Evolutionary conservation across 2,329 filamentous ascomycete species (phyloP).

Genomic region (Claviceps fusiformis): DNA sequence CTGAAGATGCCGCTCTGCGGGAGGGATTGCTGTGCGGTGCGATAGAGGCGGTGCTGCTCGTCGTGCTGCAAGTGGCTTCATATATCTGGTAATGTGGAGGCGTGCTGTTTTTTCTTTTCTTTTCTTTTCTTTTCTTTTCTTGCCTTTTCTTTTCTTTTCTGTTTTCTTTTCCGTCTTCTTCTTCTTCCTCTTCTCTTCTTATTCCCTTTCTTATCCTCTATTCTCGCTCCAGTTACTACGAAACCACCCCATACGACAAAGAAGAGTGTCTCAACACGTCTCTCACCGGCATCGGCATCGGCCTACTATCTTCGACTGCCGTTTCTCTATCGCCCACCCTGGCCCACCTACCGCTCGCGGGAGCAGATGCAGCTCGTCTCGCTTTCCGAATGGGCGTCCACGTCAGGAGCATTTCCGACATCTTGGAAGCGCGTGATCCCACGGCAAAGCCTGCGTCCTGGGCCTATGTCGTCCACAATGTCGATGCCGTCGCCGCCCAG

Average conservation of each 20-base stretch:
- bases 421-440: slow-evolving; percentile 23
- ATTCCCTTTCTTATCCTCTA: background rate
- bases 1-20: slow-evolving; percentile 21
- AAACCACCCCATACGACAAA: background rate
- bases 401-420: slow-evolving; percentile 27
- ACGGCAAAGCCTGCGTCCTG: slow-evolving; percentile 18
- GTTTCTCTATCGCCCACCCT: slow-evolving; percentile 25
- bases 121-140: background rate
- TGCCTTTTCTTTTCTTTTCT: background rate
- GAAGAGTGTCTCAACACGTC: background rate
- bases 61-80: slow-evolving; percentile 24
- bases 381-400: slow-evolving; percentile 33
- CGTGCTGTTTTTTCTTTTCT: background rate
- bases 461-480: slow-evolving; percentile 27
- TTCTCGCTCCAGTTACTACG: background rate
- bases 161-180: background rate
- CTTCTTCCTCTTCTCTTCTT: background rate
- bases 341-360: slow-evolving; percentile 24
- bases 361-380: slow-evolving; percentile 25
- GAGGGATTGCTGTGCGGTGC: slow-evolving; percentile 27
- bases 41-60: slow-evolving; percentile 30
- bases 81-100: slow-evolving; percentile 26
- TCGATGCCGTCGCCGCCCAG: slow-evolving; percentile 18
- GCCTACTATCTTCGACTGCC: slow-evolving; percentile 28
- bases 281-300: slow-evolving; percentile 30